Base-by-base conservation (phyloP, 2,329 filamentous ascomycete genomes). In the Colletotrichum ledebouriae region DNA sequence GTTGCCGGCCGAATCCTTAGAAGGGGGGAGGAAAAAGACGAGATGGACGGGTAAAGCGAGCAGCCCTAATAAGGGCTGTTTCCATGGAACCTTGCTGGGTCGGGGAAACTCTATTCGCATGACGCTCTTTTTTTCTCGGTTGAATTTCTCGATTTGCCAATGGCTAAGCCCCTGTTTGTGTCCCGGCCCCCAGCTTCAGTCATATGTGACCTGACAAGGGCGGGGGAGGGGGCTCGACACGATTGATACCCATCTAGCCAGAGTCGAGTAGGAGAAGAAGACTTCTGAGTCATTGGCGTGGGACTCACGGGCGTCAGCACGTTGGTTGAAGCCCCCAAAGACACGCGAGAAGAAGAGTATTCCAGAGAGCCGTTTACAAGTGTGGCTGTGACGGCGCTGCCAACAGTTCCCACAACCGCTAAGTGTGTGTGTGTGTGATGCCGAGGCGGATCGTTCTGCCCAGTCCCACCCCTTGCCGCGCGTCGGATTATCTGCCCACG, bases 401-500 rank as follows among this genome's bases (percentile, higher is more conserved):
- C 5, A 25, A 25, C 25, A 59, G 22, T 37, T 39, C 5, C 37
- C 15, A 22, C 29, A 53, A 58, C n/a, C 17, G 11, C 42, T 58
- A 29, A 29, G 29, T 29, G 29, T 29, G 6, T 29, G 25, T 6
- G 33, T 64, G 60, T 33, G 46, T 68, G 63, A 59, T 59, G 61
- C 65, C 61, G 55, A 68, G 55, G 49, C 65, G 49, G 41, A 65
- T 50, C 41, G 53, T 50, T 63, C 65, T 68, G 61, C 65, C 61
- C 65, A 68, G 61, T 65, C 56, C 55, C 61, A 56, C 47, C 55
- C 55, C 65, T 59, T 29, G 50, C 65, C 55, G 55, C 55, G 47
- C 22, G 33, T 65, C 17, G 49, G 47, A 65, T 65, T 59, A 65
- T 68, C 61, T 65, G 65, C 65, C 65, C 65, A 68, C 61, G 65